These are phyloP conservation scores for Avena eriantha DNA, from an alignment of 176 grass and related monocot species.

Conservation along the genomic window DNA sequence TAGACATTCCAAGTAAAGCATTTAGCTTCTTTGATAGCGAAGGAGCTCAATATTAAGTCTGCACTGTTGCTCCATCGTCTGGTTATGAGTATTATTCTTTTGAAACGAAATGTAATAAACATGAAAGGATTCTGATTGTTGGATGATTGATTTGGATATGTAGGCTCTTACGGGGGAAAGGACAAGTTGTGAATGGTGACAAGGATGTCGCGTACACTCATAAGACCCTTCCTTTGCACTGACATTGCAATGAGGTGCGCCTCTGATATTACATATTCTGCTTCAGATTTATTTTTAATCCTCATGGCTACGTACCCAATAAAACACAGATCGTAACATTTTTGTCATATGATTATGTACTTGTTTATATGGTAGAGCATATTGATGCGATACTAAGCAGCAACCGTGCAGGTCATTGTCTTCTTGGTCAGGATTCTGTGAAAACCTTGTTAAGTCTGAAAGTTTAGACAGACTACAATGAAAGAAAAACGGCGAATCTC, in stretches of 20 bases:
- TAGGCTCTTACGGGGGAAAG: constrained; percentile 86
- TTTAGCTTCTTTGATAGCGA: not conserved
- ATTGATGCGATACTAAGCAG: not conserved
- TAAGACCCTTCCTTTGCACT: constrained; percentile 72
- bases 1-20: not conserved
- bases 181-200: constrained; percentile 86
- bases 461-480: constrained; percentile 9
- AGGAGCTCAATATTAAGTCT: not conserved
- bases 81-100: not conserved
- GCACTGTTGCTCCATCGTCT: not conserved
- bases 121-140: constrained; percentile 17
- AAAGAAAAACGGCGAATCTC: constrained; percentile 14
- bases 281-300: not conserved
- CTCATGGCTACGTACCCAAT: not conserved
- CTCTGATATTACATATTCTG: constrained; percentile 13
- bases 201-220: constrained; percentile 79
- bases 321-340: not conserved
- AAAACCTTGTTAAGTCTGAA: constrained; percentile 17
- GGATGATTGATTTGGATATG: constrained; percentile 32
- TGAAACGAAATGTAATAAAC: not conserved
- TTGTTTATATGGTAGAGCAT: not conserved
- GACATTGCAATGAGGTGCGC: constrained; percentile 26
- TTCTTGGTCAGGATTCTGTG: constrained; percentile 28
- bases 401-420: constrained; percentile 30
- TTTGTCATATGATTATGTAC: constrained; percentile 3